Percentiles rank a stretch among this genome's conserved stretches.
phyloP scores from a whole-genome alignment of 192 early-diverging fungal genomes.

The Gorgonomyces haynaldii region DNA sequence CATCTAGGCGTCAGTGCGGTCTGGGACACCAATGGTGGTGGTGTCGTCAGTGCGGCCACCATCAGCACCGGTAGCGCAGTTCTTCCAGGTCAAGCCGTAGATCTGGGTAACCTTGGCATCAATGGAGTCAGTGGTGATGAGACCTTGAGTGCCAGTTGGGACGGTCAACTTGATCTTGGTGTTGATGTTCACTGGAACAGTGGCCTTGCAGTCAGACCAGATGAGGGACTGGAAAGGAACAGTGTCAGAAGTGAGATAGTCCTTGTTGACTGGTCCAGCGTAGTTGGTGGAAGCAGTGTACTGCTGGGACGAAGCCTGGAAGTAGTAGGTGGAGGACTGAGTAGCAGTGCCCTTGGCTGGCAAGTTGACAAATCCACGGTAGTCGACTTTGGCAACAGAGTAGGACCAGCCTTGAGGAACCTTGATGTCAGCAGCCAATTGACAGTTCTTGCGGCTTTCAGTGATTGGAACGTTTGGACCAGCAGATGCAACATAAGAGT shows the following conservation, averaged over 20 bases:
- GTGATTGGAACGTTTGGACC: constrained; percentile 9
- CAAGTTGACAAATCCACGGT: constrained; percentile 1
- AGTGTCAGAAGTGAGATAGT: constrained; percentile 11
- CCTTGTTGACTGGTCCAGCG: constrained; percentile 1
- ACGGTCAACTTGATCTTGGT: constrained; percentile 10
- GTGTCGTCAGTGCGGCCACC: too few species aligned
- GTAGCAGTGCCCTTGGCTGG: constrained; percentile 8
- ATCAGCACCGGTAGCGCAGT: too few species aligned
- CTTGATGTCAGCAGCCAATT: constrained; percentile 5
- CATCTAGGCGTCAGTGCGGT: too few species aligned
- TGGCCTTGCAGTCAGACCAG: constrained; percentile 20
- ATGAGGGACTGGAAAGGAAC: constrained; percentile 10
- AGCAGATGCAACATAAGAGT: constrained; percentile 12
- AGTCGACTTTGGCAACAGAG: constrained; percentile 7
- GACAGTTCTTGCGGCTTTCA: constrained; percentile 15
- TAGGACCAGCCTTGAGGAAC: constrained; percentile 6
- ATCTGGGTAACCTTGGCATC: constrained; percentile 18
- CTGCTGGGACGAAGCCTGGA: background rate
- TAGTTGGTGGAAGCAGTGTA: background rate
- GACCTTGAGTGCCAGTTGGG: background rate
- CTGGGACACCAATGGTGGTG: too few species aligned
- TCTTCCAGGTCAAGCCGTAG: constrained; percentile 16
- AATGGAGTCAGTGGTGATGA: constrained; percentile 19
- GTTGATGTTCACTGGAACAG: constrained; percentile 17
- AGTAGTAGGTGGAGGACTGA: constrained; percentile 10